Evolutionary conservation across 2,329 filamentous ascomycete species (phyloP).

Genomic region (Fusarium odoratissimum): DNA sequence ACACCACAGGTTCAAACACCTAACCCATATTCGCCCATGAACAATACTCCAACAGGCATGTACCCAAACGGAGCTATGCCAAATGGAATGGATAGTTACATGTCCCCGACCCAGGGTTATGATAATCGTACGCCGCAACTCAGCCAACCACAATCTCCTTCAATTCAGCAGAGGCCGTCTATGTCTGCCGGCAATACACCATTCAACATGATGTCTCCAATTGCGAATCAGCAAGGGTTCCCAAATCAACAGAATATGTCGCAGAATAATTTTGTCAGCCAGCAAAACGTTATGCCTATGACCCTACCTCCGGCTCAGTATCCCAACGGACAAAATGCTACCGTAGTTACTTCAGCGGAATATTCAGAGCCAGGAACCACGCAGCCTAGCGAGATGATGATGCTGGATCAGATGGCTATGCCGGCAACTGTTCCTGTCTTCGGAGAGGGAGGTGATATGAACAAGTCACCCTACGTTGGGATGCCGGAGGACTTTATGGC

Average conservation of each 20-base stretch:
- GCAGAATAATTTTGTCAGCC: conserved; percentile 65
- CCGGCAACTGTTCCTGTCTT: conserved; percentile 85
- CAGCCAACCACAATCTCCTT: conserved; percentile 50
- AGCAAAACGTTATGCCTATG: conserved; percentile 72
- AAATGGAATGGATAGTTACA: conserved; percentile 56
- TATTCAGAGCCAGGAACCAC: conserved; percentile 60
- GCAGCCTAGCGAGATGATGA: conserved; percentile 65
- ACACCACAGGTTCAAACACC: conserved; percentile 58
- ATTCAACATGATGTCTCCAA: conserved; percentile 66
- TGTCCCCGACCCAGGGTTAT: conserved; percentile 53
- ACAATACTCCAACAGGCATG: conserved; percentile 55
- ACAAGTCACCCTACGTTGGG: conserved; percentile 84
- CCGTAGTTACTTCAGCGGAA: conserved; percentile 53
- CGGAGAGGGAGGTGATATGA: conserved; percentile 80
- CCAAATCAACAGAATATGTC: conserved; percentile 60
- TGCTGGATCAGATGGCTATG: conserved; percentile 71
- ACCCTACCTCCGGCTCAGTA: conserved; percentile 72
- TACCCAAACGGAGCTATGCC: conserved; percentile 43
- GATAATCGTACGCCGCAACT: conserved; percentile 44
- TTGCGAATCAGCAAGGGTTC: conserved; percentile 61
- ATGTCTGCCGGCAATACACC: conserved; percentile 60
- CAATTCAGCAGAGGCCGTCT: conserved; percentile 57
- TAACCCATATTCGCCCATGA: conserved; percentile 61
- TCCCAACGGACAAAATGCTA: conserved; percentile 46
- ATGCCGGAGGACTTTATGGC: conserved; percentile 90